Base-by-base conservation (phyloP, 2,329 filamentous ascomycete genomes). In the Monosporascus sp. region DNA sequence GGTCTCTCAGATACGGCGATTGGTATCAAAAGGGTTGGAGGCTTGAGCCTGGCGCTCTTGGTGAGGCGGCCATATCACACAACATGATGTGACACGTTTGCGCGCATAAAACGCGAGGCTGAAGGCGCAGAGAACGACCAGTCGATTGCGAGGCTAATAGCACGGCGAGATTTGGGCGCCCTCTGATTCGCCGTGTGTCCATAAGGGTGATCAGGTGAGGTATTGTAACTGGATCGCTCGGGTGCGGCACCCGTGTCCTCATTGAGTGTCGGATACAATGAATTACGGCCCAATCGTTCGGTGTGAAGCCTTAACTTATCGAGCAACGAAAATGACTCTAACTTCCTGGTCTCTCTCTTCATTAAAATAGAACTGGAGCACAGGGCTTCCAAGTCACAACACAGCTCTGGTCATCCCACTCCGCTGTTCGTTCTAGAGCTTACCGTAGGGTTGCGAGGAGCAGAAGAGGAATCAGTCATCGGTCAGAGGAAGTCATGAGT, bases 401-500 rank as follows among this genome's bases (percentile, higher is more conserved):
- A 34, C 31, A 34, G 31, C 31, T 14, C 31, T 5, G 31, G 11
- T 11, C 31, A 5, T 34, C 31, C 31, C 11, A 14, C 31, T 34
- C 31, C 31, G 9, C 31, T 5, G 31, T 34, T 7, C 11, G 31
- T 34, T 11, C 31, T 14, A 3, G 3, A 34, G 31, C 31, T 14
- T 34, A 34, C 31, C 4, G 31, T 34, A 14, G 31, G 31, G 14
- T 14, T 34, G 9, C 9, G 31, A 34, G 11, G 11, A 34, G 4
- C 4, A 44, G 14, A 44, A 46, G 31, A 43, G 40, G 20, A 14
- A 20, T 20, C 9, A 20, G 7, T 40, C 7, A n/a, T n/a, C 17
- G 7, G 11, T 43, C 9, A 8, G 20, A 43, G 22, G 40, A 20
- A 22, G 31, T 17, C n/a, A 68, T 52, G 50, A 26, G 46, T 48